Percentiles rank a stretch among this genome's conserved stretches.
These are phyloP conservation scores for Spergularia azorica DNA, from an alignment of 179 eudicot species.

Conservation along the genomic window DNA sequence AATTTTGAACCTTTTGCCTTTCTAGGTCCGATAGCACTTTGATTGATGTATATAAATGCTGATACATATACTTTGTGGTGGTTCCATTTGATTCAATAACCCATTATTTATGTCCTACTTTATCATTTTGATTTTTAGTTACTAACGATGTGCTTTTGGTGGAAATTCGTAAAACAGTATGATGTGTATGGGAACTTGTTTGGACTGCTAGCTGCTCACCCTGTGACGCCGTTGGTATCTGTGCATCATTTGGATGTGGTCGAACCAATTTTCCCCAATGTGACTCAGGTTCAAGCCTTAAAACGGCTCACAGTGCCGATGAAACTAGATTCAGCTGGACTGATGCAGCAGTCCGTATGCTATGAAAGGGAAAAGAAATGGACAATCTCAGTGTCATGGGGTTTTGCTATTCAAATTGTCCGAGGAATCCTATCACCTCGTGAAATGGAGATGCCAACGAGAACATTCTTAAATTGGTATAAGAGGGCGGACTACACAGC, in stretches of 20 bases:
- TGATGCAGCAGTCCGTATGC: constrained; percentile 89
- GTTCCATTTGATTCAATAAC: no score
- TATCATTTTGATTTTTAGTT: constrained; percentile 7
- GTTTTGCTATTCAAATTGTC: constrained; percentile 75
- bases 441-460: constrained; percentile 87
- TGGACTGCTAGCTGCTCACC: constrained; percentile 87
- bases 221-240: constrained; percentile 75
- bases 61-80: no score
- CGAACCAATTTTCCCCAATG: constrained; percentile 83
- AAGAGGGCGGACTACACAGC: constrained; percentile 79
- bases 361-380: constrained; percentile 61
- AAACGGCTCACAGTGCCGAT: constrained; percentile 55
- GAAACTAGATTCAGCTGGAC: constrained; percentile 77
- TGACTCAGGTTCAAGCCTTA: constrained; percentile 67
- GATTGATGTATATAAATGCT: no score
- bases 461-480: constrained; percentile 95
- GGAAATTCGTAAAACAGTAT: constrained; percentile 50
- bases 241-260: constrained; percentile 91
- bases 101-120: background rate
- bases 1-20: no score
- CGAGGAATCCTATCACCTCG: constrained; percentile 82
- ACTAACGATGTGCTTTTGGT: constrained; percentile 23
- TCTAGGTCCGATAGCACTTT: background rate
- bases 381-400: constrained; percentile 92
- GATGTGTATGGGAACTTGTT: constrained; percentile 87